Percentiles rank a stretch among this genome's conserved stretches.
phyloP scores from a whole-genome alignment of 768 basidiomycete genomes.

The Cystofilobasidium ferigula region DNA sequence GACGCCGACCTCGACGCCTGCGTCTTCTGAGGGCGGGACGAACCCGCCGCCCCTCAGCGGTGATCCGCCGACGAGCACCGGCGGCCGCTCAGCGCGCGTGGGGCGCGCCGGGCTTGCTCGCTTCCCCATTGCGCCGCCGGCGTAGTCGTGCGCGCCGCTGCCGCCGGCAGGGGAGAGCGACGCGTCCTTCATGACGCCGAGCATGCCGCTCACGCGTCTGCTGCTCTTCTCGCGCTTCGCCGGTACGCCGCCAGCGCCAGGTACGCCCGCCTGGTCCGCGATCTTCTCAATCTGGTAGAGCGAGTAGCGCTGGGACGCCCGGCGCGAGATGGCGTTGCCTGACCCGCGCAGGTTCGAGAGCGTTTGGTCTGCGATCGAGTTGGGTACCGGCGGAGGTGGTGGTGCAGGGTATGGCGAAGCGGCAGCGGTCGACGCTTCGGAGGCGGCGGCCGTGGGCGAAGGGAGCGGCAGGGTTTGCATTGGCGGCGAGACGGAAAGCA shows the following conservation, averaged over 20 bases:
- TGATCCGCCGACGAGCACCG: constrained; percentile 11
- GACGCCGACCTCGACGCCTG: background rate
- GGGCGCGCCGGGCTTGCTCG: constrained; percentile 14
- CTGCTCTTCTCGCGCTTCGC: constrained; percentile 6
- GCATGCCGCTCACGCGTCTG: constrained; percentile 6
- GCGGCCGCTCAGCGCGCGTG: constrained; percentile 5
- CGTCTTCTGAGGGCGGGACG: constrained; percentile 12
- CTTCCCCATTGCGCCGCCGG: background rate
- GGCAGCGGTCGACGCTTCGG: constrained; percentile 8
- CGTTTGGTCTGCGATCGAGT: constrained; percentile 48
- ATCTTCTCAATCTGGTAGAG: constrained; percentile 90
- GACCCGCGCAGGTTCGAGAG: constrained; percentile 79
- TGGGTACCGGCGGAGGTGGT: background rate
- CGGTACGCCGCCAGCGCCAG: too few relatives aligned
- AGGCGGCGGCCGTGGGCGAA: background rate
- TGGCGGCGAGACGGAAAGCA: constrained; percentile 8
- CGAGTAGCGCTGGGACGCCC: constrained; percentile 92
- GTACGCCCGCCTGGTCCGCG: constrained; percentile 16
- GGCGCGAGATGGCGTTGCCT: constrained; percentile 64
- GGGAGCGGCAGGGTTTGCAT: constrained; percentile 4
- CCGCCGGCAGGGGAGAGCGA: background rate
- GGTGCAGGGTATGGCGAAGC: background rate
- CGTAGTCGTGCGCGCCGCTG: background rate
- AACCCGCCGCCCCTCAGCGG: constrained; percentile 13
- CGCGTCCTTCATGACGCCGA: constrained; percentile 5